Evolutionary conservation across 192 early-diverging fungal species (phyloP).

Genomic region (Coemansia sp.): DNA sequence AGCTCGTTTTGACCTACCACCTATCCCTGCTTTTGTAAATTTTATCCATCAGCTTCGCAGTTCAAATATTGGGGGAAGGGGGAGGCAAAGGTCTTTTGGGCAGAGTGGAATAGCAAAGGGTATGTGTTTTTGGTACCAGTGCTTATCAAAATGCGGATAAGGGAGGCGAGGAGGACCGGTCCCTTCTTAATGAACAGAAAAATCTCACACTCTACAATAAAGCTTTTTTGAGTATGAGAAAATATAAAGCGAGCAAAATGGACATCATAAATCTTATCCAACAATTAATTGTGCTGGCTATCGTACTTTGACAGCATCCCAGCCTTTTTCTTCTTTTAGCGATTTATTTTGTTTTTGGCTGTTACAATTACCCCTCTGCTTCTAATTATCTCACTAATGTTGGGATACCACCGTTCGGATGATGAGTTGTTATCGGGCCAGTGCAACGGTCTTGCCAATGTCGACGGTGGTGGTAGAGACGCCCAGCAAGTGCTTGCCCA

Average conservation of each 20-base stretch:
- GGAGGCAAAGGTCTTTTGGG: too few species aligned
- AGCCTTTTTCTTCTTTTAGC: background rate
- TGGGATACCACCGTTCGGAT: background rate
- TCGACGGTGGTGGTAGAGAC: background rate
- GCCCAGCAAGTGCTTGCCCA: too few species aligned
- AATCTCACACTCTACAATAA: background rate
- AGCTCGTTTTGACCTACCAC: background rate
- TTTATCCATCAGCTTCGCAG: slow-evolving; percentile 2
- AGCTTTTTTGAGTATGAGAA: background rate
- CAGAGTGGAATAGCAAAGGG: background rate
- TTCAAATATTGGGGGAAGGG: background rate
- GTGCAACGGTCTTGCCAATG: background rate
- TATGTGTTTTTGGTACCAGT: background rate
- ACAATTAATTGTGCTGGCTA: background rate
- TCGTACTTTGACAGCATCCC: background rate
- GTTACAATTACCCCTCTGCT: background rate
- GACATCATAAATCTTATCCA: background rate
- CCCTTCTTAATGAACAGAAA: background rate
- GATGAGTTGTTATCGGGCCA: background rate
- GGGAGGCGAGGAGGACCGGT: background rate
- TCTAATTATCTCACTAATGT: background rate
- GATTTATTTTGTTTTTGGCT: background rate
- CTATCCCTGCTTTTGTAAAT: background rate
- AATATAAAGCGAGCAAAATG: background rate
- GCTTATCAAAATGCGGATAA: background rate